phyloP scores from a whole-genome alignment of 1,139 yeast genomes.

The Candida glucosophila region DNA sequence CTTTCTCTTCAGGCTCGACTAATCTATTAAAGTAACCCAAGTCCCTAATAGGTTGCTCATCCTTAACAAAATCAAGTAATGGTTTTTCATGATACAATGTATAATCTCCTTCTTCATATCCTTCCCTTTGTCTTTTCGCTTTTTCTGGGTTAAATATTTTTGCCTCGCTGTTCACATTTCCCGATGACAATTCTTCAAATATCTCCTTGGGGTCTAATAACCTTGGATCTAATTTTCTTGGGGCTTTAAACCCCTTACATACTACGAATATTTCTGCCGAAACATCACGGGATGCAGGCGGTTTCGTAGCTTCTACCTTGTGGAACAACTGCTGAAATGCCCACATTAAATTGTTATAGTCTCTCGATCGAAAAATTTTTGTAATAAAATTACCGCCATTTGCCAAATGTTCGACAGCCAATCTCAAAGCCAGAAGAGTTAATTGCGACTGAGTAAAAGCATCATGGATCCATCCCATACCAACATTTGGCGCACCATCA shows the following conservation, averaged over 20 bases:
- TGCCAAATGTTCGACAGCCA: slow-evolving; percentile 88
- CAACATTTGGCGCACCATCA: slow-evolving; percentile 99
- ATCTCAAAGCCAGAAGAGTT: slow-evolving; percentile 82
- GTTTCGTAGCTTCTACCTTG: slow-evolving; percentile 96
- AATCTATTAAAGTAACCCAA: slow-evolving; percentile 67
- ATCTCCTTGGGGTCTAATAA: slow-evolving; percentile 87
- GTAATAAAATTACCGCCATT: slow-evolving; percentile 97
- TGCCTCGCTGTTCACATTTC: slow-evolving; percentile 77
- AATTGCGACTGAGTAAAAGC: slow-evolving; percentile 97
- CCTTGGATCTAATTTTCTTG: slow-evolving; percentile 88
- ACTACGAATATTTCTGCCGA: slow-evolving; percentile 98
- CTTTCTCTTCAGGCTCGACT: slow-evolving; percentile 40
- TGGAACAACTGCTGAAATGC: slow-evolving; percentile 92
- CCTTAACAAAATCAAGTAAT: slow-evolving; percentile 66
- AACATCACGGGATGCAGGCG: slow-evolving; percentile 97
- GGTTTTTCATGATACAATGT: slow-evolving; percentile 66
- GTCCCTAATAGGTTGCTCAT: slow-evolving; percentile 77
- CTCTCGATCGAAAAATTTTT: slow-evolving; percentile 93
- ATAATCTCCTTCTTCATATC: slow-evolving; percentile 94
- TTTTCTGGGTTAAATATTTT: slow-evolving; percentile 91
- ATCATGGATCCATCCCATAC: slow-evolving; percentile 98
- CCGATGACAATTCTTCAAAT: slow-evolving; percentile 81
- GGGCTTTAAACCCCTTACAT: slow-evolving; percentile 93
- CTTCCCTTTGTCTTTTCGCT: slow-evolving; percentile 85
- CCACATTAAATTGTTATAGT: slow-evolving; percentile 95